Evolutionary conservation across 1,284 basidiomycete genomes (phyloP).

Genomic region (Sanghuangporus weigelae): DNA sequence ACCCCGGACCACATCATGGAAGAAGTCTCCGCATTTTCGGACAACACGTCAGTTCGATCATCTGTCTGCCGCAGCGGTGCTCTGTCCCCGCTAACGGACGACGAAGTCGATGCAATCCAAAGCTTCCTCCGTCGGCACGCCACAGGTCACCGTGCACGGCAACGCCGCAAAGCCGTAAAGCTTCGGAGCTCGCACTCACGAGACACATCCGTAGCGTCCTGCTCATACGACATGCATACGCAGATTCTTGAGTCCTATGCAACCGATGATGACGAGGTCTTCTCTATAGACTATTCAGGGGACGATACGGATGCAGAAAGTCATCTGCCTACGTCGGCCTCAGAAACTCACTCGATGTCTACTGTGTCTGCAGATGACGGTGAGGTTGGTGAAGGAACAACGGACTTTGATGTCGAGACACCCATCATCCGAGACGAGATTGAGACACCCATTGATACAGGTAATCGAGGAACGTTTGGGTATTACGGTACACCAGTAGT

Average conservation of each 20-base stretch:
- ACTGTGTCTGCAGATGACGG: not conserved
- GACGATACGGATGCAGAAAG: constrained; percentile 9
- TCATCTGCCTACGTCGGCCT: constrained; percentile 9
- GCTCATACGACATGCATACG: constrained; percentile 15
- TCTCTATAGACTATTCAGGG: constrained; percentile 6
- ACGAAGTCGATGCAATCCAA: constrained; percentile 14
- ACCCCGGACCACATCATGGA: constrained; percentile 2
- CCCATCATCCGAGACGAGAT: constrained; percentile 4
- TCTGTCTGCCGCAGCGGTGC: constrained; percentile 6
- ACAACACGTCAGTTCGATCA: constrained; percentile 1
- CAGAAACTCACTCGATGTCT: not conserved
- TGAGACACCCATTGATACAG: constrained; percentile 3
- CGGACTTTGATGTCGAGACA: constrained; percentile 6
- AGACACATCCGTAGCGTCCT: not conserved
- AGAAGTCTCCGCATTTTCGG: not conserved
- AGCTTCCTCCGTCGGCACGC: constrained; percentile 10
- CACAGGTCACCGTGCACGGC: constrained; percentile 12
- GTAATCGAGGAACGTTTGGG: constrained; percentile 17
- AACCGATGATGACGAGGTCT: constrained; percentile 8
- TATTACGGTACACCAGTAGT: constrained; percentile 13
- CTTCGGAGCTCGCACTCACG: not conserved
- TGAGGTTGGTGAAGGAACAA: not conserved
- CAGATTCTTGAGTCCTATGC: constrained; percentile 15
- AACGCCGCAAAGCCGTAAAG: constrained; percentile 8
- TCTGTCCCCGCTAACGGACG: constrained; percentile 15